These are phyloP conservation scores for Aquilaria agallochum DNA, from an alignment of 441 rosid species.

Conservation along the genomic window DNA sequence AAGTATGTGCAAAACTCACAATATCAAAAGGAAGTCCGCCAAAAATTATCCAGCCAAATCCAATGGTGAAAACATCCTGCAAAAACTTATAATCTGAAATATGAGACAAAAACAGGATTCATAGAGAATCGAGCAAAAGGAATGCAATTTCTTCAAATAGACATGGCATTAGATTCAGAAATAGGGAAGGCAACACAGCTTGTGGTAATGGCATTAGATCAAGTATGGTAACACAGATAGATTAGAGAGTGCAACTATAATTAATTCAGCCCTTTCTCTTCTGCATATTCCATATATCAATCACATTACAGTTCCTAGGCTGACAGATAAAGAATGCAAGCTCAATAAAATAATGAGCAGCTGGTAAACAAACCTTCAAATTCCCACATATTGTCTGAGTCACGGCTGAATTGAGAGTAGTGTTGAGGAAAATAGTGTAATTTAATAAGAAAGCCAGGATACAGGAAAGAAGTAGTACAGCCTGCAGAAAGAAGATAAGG, in stretches of 20 bases:
- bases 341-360: conserved; percentile 5
- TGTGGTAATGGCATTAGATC: no score
- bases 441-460: conserved; percentile 90
- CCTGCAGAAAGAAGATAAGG: conserved; percentile 36
- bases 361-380: conserved; percentile 57
- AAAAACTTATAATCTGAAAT: conserved; percentile 11
- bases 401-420: conserved; percentile 93
- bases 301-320: not conserved
- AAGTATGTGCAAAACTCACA: conserved; percentile 35
- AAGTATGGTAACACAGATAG: no score
- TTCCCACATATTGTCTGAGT: conserved; percentile 96
- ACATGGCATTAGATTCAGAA: no score
- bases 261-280: no score
- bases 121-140: no score
- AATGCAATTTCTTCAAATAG: no score
- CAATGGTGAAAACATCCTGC: conserved; percentile 90
- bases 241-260: no score
- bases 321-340: conserved; percentile 2
- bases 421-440: conserved; percentile 91
- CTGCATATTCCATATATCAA: no score
- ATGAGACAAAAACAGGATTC: no score
- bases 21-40: conserved; percentile 95
- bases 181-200: no score
- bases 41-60: conserved; percentile 85
- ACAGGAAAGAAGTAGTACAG: conserved; percentile 73